Conservation (phyloP, 345 rosid species). For the Excoecaria cochinchinensis region DNA sequence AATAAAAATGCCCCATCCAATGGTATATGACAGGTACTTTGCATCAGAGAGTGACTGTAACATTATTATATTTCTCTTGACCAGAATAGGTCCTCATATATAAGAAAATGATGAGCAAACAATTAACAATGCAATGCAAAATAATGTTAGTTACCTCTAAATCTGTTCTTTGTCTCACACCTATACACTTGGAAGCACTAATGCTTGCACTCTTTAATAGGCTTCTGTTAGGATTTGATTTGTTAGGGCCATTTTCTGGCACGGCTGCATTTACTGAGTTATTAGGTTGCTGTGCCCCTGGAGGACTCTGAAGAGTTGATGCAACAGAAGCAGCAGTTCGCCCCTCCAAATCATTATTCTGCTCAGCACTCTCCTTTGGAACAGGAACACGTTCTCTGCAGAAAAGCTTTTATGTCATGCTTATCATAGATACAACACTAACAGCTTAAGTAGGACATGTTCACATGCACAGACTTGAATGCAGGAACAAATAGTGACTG, state of each 20-base stretch:
- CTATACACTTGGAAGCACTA: slow-evolving; percentile 89
- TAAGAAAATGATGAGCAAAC: not conserved
- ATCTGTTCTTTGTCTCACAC: slow-evolving; percentile 42
- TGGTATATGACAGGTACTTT: not conserved
- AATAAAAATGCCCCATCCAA: too few species aligned
- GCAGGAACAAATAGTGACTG: not conserved
- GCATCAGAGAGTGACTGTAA: not conserved
- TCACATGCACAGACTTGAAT: not conserved
- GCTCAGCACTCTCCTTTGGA: slow-evolving; percentile 44
- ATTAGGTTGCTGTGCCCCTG: slow-evolving; percentile 32
- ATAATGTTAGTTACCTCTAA: slow-evolving; percentile 44
- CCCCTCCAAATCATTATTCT: slow-evolving; percentile 34
- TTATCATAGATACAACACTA: not conserved
- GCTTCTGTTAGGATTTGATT: slow-evolving; percentile 52
- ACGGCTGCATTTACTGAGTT: slow-evolving; percentile 37
- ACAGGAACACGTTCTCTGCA: slow-evolving; percentile 83
- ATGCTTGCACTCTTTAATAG: slow-evolving; percentile 92
- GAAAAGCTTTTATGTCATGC: slow-evolving; percentile 14
- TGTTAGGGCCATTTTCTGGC: slow-evolving; percentile 33
- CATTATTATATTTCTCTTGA: not conserved
- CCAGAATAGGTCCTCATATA: not conserved
- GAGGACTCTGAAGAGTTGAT: slow-evolving; percentile 48
- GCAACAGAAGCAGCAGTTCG: slow-evolving; percentile 52
- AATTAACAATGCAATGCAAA: not conserved
- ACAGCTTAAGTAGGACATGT: not conserved